phyloP scores from a whole-genome alignment of 768 basidiomycete genomes.

The Boletus rex-veris region DNA sequence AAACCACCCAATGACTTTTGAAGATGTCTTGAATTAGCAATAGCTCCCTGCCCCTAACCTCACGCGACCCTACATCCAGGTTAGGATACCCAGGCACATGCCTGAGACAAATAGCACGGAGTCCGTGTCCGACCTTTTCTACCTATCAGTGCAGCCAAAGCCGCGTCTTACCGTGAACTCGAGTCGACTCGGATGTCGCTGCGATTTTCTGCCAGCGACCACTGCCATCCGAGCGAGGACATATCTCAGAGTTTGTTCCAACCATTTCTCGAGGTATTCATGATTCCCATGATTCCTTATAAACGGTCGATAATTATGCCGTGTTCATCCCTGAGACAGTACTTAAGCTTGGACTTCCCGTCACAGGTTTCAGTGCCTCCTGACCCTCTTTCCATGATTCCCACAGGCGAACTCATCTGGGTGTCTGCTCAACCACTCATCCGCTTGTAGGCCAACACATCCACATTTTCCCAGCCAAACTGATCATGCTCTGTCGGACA shows the following conservation, averaged over 20 bases:
- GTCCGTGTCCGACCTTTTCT: neutral
- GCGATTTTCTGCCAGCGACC: neutral
- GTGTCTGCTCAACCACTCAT: conserved; percentile 57
- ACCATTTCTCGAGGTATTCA: neutral
- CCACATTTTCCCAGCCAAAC: neutral
- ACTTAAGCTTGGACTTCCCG: conserved; percentile 1
- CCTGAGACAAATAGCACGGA: neutral
- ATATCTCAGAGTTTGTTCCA: no score
- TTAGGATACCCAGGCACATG: neutral
- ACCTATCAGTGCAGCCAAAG: neutral
- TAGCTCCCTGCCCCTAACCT: neutral
- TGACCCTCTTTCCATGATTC: conserved; percentile 15
- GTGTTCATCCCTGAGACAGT: neutral
- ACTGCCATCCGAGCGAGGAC: neutral
- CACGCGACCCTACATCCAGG: no score
- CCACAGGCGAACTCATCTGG: conserved; percentile 54
- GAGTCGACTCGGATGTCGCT: neutral
- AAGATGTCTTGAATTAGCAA: neutral
- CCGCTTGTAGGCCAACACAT: conserved; percentile 42
- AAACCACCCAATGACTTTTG: neutral
- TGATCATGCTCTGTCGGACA: conserved; percentile 22
- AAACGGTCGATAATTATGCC: neutral
- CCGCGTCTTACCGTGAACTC: neutral
- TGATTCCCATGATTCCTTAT: neutral
- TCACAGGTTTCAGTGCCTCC: neutral